A percentile compares a stretch with the other conserved stretches of the same genome.
phyloP scores from a whole-genome alignment of 768 basidiomycete genomes.

The Termitomyces eurrhizus region DNA sequence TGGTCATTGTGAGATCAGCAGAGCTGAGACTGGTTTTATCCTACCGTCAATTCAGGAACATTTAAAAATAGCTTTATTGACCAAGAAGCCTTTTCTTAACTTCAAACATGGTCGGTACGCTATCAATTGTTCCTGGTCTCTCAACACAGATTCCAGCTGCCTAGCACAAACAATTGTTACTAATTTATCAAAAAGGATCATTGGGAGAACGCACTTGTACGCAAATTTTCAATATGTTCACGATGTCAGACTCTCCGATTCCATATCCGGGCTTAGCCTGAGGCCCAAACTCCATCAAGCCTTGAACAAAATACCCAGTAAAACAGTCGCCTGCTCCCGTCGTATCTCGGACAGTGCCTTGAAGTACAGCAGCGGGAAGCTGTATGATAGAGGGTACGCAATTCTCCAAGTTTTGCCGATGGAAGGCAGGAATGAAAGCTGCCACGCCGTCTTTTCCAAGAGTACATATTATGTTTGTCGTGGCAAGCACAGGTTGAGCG shows the following conservation, averaged over 20 bases:
- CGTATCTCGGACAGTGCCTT: conserved; percentile 42
- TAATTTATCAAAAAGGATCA: not conserved
- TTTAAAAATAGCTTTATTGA: not conserved
- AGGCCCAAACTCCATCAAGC: conserved; percentile 42
- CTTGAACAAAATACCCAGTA: conserved; percentile 55
- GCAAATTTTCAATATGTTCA: conserved; percentile 31
- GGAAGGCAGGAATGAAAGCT: conserved; percentile 32
- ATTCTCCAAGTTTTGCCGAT: conserved; percentile 15
- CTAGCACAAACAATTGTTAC: conserved; percentile 22
- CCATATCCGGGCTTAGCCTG: conserved; percentile 21
- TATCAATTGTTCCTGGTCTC: conserved; percentile 52
- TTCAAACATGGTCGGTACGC: conserved; percentile 41
- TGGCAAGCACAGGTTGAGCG: conserved; percentile 21
- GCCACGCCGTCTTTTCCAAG: conserved; percentile 50
- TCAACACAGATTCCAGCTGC: conserved; percentile 63
- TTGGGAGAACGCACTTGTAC: conserved; percentile 31
- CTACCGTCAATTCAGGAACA: not conserved
- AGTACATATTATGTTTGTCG: conserved; percentile 52
- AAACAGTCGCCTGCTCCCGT: conserved; percentile 68
- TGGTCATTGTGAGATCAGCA: no score
- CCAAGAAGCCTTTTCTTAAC: conserved; percentile 30
- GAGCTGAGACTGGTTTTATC: no score
- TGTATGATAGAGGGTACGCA: conserved; percentile 25
- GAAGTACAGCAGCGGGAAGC: conserved; percentile 44
- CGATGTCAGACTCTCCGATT: conserved; percentile 28